Evolutionary conservation across 225 moss, liverwort and hornwort species (phyloP).

Genomic region (Polytrichum commune): DNA sequence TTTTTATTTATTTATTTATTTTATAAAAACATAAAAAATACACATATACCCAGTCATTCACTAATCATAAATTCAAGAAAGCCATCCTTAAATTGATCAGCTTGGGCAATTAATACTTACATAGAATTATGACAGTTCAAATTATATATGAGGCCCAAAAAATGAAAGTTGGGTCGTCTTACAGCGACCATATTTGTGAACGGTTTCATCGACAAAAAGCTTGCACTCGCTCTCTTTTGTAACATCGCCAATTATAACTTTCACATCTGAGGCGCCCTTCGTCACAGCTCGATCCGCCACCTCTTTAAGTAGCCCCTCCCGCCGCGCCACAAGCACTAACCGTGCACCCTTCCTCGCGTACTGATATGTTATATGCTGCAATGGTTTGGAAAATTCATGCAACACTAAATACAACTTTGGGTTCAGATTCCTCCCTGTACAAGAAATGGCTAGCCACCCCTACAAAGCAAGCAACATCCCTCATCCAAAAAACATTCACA

Average conservation of each 20-base stretch:
- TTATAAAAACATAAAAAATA: too few species aligned
- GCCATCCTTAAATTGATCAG: too few species aligned
- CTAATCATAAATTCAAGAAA: too few species aligned
- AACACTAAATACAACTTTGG: background rate
- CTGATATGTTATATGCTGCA: slow-evolving; percentile 45
- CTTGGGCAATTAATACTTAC: background rate
- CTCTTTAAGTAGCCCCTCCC: slow-evolving; percentile 26
- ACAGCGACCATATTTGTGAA: slow-evolving; percentile 39
- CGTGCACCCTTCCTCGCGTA: slow-evolving; percentile 43
- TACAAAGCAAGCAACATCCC: background rate
- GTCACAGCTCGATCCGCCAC: slow-evolving; percentile 36
- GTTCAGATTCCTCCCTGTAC: background rate
- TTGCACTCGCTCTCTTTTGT: slow-evolving; percentile 38
- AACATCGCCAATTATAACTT: slow-evolving; percentile 38
- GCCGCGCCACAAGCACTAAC: slow-evolving; percentile 42
- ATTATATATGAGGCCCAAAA: too few species aligned
- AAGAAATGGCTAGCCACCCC: background rate
- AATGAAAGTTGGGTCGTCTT: slow-evolving; percentile 3
- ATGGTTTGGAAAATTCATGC: background rate
- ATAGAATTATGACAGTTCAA: too few species aligned
- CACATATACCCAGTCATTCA: too few species aligned
- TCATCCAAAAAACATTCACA: background rate
- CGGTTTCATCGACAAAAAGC: slow-evolving; percentile 39
- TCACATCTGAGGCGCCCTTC: slow-evolving; percentile 34
- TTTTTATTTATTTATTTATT: too few species aligned